Evolutionary conservation across 2,329 filamentous ascomycete genomes (phyloP).

Genomic region (Aspergillus eucalypticola): DNA sequence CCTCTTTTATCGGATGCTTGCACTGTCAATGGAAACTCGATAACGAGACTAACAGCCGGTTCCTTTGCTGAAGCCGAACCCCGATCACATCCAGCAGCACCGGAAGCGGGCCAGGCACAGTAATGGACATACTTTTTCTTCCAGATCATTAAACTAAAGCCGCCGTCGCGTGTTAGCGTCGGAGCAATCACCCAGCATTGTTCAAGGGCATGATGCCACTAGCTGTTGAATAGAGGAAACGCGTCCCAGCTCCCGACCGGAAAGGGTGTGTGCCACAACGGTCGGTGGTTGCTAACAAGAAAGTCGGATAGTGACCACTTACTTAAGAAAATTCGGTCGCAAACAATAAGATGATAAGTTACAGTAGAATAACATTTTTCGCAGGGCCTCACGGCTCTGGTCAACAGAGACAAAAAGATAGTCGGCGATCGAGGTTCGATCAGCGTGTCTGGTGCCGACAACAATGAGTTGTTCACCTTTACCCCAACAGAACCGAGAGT

Average conservation of each 20-base stretch:
- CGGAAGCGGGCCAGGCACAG: slow-evolving; percentile 33
- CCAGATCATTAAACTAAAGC: slow-evolving; percentile 30
- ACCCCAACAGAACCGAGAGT: no score
- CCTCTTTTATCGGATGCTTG: not conserved
- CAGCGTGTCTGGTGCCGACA: slow-evolving; percentile 22
- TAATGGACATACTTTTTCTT: slow-evolving; percentile 33
- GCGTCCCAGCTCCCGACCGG: slow-evolving; percentile 46
- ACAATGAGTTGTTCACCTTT: no score
- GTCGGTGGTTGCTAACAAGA: slow-evolving; percentile 47
- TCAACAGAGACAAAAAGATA: slow-evolving; percentile 51
- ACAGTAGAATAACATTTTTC: not conserved
- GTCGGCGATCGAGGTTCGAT: slow-evolving; percentile 52
- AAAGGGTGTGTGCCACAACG: slow-evolving; percentile 52
- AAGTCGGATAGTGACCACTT: not conserved
- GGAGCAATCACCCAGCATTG: not conserved
- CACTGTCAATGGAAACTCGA: not conserved
- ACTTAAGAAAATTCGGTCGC: not conserved
- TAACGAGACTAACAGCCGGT: slow-evolving; percentile 3
- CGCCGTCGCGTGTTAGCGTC: not conserved
- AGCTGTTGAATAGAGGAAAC: slow-evolving; percentile 31
- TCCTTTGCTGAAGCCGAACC: slow-evolving; percentile 10
- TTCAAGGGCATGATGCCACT: not conserved
- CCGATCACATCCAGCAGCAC: slow-evolving; percentile 21
- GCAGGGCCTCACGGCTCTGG: slow-evolving; percentile 44
- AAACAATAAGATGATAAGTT: not conserved